Conservation (phyloP, 1,139 yeast genomes). For the Pichia sp. region DNA sequence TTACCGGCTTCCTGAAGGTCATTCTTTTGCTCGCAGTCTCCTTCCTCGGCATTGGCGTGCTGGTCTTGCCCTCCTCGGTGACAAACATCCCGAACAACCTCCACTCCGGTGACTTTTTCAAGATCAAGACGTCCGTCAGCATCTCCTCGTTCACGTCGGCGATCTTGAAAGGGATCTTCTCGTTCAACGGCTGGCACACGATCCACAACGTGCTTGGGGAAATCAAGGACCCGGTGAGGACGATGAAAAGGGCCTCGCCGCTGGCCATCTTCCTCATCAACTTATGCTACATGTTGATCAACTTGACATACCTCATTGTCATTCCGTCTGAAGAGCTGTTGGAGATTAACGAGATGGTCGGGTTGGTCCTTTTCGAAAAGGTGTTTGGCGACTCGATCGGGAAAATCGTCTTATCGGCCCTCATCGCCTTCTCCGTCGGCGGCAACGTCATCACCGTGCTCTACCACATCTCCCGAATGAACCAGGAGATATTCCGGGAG, state of each 20-base stretch:
- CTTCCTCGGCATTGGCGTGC: constrained; percentile 46
- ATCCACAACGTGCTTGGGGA: constrained; percentile 58
- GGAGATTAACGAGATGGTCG: constrained; percentile 49
- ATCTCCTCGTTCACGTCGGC: constrained; percentile 47
- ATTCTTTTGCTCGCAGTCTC: constrained; percentile 43
- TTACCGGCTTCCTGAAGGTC: constrained; percentile 49
- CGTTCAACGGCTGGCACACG: constrained; percentile 58
- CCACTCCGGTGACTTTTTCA: constrained; percentile 26
- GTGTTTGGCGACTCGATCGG: constrained; percentile 52
- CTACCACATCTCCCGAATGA: constrained; percentile 54
- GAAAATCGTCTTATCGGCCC: constrained; percentile 44
- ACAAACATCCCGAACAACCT: constrained; percentile 33
- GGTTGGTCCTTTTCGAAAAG: constrained; percentile 51
- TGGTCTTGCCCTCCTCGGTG: constrained; percentile 39
- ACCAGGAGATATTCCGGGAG: constrained; percentile 58
- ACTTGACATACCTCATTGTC: constrained; percentile 50
- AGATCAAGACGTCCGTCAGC: constrained; percentile 35
- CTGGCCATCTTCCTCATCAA: constrained; percentile 44
- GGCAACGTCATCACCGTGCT: constrained; percentile 58
- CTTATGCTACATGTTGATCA: constrained; percentile 46
- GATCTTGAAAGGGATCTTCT: constrained; percentile 50
- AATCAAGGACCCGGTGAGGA: constrained; percentile 50
- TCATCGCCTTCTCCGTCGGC: constrained; percentile 56
- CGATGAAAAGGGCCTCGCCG: constrained; percentile 55
- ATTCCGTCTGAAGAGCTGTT: constrained; percentile 49